Percentiles rank a stretch among this genome's conserved stretches.
Conservation (phyloP, 2,329 filamentous ascomycete genomes). For the Cercospora berteroae region DNA sequence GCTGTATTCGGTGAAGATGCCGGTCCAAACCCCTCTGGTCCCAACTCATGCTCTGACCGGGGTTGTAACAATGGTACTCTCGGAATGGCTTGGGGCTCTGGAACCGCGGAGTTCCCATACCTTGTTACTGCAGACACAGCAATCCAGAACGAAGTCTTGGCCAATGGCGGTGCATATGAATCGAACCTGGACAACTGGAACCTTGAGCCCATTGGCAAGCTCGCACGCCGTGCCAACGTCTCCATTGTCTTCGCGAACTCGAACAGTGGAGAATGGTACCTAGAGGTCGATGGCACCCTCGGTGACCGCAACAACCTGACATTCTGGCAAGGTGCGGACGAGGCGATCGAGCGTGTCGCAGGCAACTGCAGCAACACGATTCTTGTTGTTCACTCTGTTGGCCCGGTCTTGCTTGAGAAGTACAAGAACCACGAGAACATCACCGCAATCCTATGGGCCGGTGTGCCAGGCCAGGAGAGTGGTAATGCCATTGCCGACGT, state of each 20-base stretch:
- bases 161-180: conserved; percentile 28
- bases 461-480: conserved; percentile 35
- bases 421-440: conserved; percentile 36
- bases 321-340: conserved; percentile 40
- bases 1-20: conserved; percentile 54
- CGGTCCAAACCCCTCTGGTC: conserved; percentile 45
- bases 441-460: conserved; percentile 35
- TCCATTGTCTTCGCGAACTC: conserved; percentile 51
- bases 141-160: conserved; percentile 31
- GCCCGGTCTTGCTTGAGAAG: conserved; percentile 32
- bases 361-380: conserved; percentile 39
- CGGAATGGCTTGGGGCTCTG: conserved; percentile 50
- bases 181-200: conserved; percentile 33
- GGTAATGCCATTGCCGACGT: conserved; percentile 33
- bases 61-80: conserved; percentile 49
- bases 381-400: conserved; percentile 34
- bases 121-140: conserved; percentile 34
- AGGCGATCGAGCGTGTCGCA: conserved; percentile 61
- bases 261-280: conserved; percentile 51
- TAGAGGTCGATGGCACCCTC: conserved; percentile 44
- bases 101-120: conserved; percentile 41
- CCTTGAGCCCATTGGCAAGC: conserved; percentile 30
- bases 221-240: conserved; percentile 32
- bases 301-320: conserved; percentile 52
- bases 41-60: conserved; percentile 49